Percentiles rank a stretch among this genome's conserved stretches.
These are phyloP conservation scores for Calonectria naviculata DNA, from an alignment of 2,329 filamentous ascomycete species.

Conservation along the genomic window DNA sequence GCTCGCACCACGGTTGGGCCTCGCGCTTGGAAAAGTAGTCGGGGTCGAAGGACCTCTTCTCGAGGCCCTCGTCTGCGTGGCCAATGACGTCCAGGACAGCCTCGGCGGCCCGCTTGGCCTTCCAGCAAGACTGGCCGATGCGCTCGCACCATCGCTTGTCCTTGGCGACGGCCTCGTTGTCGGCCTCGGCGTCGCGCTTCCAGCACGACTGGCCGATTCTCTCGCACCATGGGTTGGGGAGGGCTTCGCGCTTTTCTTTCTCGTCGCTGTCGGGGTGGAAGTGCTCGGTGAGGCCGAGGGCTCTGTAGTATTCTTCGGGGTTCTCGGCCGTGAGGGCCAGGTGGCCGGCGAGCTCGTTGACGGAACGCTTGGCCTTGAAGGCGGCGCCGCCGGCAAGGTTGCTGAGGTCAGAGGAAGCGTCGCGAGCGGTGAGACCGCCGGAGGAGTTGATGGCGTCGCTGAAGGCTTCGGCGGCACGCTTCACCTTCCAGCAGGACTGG, in stretches of 20 bases:
- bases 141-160: conserved; percentile 42
- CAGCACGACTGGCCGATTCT: conserved; percentile 54
- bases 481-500: conserved; percentile 54
- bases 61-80: conserved; percentile 27
- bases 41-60: conserved; percentile 43
- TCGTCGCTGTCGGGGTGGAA: conserved; percentile 33
- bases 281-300: conserved; percentile 42
- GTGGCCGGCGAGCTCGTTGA: conserved; percentile 52
- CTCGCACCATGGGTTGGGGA: conserved; percentile 46
- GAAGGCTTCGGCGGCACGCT: conserved; percentile 53
- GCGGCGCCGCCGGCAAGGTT: conserved; percentile 49
- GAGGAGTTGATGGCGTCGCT: conserved; percentile 41
- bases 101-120: conserved; percentile 45
- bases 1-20: conserved; percentile 40
- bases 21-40: conserved; percentile 49
- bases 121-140: conserved; percentile 51
- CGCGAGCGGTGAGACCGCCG: conserved; percentile 40
- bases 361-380: conserved; percentile 50
- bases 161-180: conserved; percentile 45
- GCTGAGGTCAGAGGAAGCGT: conserved; percentile 40
- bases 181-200: conserved; percentile 48
- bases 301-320: conserved; percentile 45
- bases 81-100: conserved; percentile 42
- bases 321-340: conserved; percentile 46
- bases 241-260: conserved; percentile 36